Conservation (phyloP, 169 alveolate genomes). For the Nephromyces sp. region DNA sequence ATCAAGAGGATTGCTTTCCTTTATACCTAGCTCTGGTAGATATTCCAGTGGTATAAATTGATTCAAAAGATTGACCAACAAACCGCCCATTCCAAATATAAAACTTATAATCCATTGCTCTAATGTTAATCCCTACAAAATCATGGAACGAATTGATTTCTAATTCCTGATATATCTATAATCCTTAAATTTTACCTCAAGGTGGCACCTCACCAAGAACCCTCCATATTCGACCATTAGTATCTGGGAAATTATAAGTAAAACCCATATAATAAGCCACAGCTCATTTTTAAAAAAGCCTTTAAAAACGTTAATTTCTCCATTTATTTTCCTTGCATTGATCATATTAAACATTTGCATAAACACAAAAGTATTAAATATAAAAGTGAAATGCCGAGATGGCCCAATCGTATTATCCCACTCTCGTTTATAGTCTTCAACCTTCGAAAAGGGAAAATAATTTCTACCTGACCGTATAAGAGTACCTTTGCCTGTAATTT, state of each 20-base stretch:
- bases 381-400: conserved; percentile 67
- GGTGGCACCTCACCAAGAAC: conserved; percentile 24
- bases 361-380: conserved; percentile 78
- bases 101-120: conserved; percentile 20
- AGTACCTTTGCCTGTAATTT: conserved; percentile 7
- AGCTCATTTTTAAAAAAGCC: conserved; percentile 36
- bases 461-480: conserved; percentile 32
- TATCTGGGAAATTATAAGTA: conserved; percentile 29
- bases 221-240: conserved; percentile 38
- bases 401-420: conserved; percentile 41
- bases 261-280: conserved; percentile 31
- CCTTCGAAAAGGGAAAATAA: conserved; percentile 28
- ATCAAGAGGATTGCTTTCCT: conserved; percentile 16
- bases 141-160: neutral
- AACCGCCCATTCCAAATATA: conserved; percentile 15
- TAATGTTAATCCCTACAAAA: conserved; percentile 17
- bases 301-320: conserved; percentile 60
- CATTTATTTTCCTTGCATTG: conserved; percentile 66
- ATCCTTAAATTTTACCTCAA: conserved; percentile 17
- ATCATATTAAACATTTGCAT: conserved; percentile 64
- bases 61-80: conserved; percentile 4
- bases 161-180: neutral
- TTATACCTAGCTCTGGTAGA: conserved; percentile 19
- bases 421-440: conserved; percentile 28
- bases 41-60: conserved; percentile 7